A percentile compares a stretch with the other conserved stretches of the same genome.
Evolutionary conservation across 176 grass and related monocot genomes (phyloP).

Genomic region (Alopecurus myosuroides): DNA sequence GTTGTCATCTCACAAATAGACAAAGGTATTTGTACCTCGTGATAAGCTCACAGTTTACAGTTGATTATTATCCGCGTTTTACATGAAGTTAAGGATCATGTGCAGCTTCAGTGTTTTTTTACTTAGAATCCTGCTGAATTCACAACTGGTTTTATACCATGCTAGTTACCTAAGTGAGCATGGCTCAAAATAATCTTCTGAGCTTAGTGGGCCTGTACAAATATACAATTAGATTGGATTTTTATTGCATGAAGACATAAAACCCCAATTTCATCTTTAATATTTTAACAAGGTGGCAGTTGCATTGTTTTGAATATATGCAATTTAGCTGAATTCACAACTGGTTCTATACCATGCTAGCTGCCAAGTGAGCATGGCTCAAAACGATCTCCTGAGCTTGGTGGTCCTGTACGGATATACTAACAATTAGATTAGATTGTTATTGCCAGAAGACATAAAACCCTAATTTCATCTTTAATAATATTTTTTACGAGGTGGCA

Average conservation of each 20-base stretch:
- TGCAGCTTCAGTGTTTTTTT: neutral
- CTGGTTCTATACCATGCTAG: neutral
- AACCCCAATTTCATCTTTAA: neutral
- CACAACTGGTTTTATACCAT: neutral
- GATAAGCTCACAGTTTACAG: neutral
- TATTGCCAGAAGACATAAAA: neutral
- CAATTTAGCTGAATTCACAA: neutral
- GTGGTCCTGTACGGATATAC: neutral
- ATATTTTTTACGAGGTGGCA: neutral
- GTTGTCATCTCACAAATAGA: conserved; percentile 30
- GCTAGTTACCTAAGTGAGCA: neutral
- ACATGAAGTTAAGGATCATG: neutral
- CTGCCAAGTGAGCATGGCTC: neutral
- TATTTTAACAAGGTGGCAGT: neutral
- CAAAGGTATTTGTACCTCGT: conserved; percentile 22
- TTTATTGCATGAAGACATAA: neutral
- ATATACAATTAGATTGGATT: neutral
- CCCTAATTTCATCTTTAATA: neutral
- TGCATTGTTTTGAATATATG: neutral
- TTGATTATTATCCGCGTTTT: neutral
- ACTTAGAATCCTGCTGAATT: neutral
- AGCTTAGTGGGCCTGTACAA: neutral
- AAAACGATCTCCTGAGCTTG: neutral
- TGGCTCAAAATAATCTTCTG: neutral
- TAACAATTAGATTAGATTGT: neutral